These are phyloP conservation scores for Pythium aristosporum DNA, from an alignment of 352 stramenopile species.

Conservation along the genomic window DNA sequence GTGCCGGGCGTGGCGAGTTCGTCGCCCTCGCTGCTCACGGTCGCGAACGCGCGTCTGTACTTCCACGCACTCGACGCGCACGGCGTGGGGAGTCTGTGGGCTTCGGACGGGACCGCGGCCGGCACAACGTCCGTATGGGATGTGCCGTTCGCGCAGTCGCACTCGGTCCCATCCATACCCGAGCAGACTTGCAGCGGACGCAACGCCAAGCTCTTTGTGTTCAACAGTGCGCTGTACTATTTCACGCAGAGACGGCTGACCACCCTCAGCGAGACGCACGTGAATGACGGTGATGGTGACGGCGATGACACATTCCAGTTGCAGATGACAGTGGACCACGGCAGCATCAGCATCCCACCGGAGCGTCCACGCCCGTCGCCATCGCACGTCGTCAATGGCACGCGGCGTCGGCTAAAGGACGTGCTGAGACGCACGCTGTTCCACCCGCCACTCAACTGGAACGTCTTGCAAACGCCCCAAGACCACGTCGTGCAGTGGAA, in stretches of 20 bases:
- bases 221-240: slow-evolving; percentile 32
- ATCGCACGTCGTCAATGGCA: slow-evolving; percentile 16
- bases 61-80: slow-evolving; percentile 28
- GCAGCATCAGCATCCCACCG: slow-evolving; percentile 6
- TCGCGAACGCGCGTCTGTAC: slow-evolving; percentile 24
- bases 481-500: slow-evolving; percentile 41
- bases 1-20: slow-evolving; percentile 28
- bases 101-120: slow-evolving; percentile 30
- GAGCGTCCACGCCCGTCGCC: background rate
- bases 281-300: background rate
- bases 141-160: slow-evolving; percentile 23
- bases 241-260: slow-evolving; percentile 4
- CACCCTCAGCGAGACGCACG: background rate
- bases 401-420: slow-evolving; percentile 20
- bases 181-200: background rate
- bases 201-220: slow-evolving; percentile 17
- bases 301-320: slow-evolving; percentile 2
- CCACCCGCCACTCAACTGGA: slow-evolving; percentile 51
- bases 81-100: slow-evolving; percentile 29
- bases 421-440: slow-evolving; percentile 34
- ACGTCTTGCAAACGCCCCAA: slow-evolving; percentile 26
- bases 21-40: slow-evolving; percentile 29
- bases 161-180: slow-evolving; percentile 2
- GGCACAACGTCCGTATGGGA: slow-evolving; percentile 30
- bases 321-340: slow-evolving; percentile 14